Evolutionary conservation across 1,284 basidiomycete species (phyloP).

Genomic region (Cryptococcus wingfieldii): DNA sequence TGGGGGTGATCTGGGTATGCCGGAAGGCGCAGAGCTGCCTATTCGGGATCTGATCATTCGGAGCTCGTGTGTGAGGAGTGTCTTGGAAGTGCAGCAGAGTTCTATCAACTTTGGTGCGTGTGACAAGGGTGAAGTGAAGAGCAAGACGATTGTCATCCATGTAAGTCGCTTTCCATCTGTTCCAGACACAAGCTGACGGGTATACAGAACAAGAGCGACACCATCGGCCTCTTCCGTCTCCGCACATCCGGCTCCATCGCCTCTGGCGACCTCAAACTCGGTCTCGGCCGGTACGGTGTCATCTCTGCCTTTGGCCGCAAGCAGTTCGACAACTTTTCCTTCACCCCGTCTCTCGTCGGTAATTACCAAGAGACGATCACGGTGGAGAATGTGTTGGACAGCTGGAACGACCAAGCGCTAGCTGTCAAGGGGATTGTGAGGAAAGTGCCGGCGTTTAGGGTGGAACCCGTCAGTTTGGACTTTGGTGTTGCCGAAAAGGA

Average conservation of each 20-base stretch:
- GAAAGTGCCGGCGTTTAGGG: conserved; percentile 51
- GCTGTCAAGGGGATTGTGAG: conserved; percentile 52
- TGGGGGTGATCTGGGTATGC: neutral
- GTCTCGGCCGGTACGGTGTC: conserved; percentile 52
- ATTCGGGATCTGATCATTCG: conserved; percentile 53
- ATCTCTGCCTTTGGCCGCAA: conserved; percentile 53
- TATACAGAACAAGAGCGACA: conserved; percentile 48
- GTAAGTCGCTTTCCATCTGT: conserved; percentile 13
- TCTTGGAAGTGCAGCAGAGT: conserved; percentile 53
- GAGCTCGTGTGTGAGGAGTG: conserved; percentile 49
- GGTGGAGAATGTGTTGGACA: conserved; percentile 53
- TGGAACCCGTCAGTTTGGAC: conserved; percentile 45
- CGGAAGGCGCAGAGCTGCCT: conserved; percentile 46
- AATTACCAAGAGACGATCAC: conserved; percentile 52
- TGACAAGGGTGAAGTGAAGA: conserved; percentile 52
- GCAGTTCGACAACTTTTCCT: conserved; percentile 50
- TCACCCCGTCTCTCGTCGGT: conserved; percentile 51
- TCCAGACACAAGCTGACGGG: neutral
- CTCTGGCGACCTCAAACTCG: conserved; percentile 53
- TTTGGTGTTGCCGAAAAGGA: conserved; percentile 36
- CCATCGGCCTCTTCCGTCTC: conserved; percentile 52
- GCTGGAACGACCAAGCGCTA: conserved; percentile 51
- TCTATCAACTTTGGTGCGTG: conserved; percentile 55
- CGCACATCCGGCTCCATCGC: conserved; percentile 54
- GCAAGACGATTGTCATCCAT: conserved; percentile 52